phyloP scores from a whole-genome alignment of 2,329 filamentous ascomycete species.

The Trichophyton simii region DNA sequence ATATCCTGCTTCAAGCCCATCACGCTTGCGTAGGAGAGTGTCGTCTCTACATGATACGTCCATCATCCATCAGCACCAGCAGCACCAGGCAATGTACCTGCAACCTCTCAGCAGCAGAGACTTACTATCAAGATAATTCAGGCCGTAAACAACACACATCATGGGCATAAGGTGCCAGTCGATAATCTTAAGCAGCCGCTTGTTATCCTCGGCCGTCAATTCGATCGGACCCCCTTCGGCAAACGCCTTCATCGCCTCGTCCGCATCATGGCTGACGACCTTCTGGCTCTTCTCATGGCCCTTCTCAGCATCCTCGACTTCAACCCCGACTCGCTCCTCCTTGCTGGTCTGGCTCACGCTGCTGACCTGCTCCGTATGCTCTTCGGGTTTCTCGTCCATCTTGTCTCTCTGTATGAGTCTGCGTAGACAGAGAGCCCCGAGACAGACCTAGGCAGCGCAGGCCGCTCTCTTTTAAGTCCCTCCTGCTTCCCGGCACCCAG shows the following conservation, averaged over 20 bases:
- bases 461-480: not conserved
- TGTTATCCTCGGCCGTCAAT: constrained; percentile 46
- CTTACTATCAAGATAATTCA: constrained; percentile 45
- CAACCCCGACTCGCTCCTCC: not conserved
- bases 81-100: not conserved
- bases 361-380: not conserved
- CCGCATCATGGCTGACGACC: constrained; percentile 40
- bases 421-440: not conserved
- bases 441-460: not conserved
- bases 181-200: constrained; percentile 47
- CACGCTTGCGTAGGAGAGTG: constrained; percentile 38
- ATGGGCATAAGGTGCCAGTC: constrained; percentile 51
- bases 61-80: constrained; percentile 29
- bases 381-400: not conserved
- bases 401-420: not conserved
- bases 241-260: constrained; percentile 49
- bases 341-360: not conserved
- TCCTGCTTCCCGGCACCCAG: not conserved
- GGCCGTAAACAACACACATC: constrained; percentile 46
- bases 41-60: constrained; percentile 11
- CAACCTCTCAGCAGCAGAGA: not conserved
- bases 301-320: not conserved
- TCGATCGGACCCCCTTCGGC: constrained; percentile 39
- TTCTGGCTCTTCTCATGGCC: not conserved
- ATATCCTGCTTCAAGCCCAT: constrained; percentile 44